Percentiles rank a stretch among this genome's conserved stretches.
Conservation (phyloP, 306 rosid species). For the Styphnolobium japonicum region DNA sequence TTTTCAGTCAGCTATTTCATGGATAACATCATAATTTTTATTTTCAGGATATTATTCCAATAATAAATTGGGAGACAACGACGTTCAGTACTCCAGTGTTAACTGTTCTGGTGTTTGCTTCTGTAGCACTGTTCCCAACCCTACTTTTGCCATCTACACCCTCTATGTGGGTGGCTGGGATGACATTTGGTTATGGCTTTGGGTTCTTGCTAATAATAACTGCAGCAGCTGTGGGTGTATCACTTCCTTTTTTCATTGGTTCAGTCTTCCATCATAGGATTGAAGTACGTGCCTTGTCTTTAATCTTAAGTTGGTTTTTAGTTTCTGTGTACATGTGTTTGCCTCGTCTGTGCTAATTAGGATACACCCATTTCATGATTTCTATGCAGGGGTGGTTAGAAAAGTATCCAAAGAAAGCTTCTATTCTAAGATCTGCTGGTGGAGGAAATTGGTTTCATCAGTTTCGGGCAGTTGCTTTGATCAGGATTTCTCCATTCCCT, state of each 20-base stretch:
- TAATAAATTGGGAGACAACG: constrained; percentile 73
- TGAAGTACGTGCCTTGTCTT: constrained; percentile 52
- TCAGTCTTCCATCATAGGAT: constrained; percentile 69
- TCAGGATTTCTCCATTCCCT: constrained; percentile 96
- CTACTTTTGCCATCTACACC: constrained; percentile 85
- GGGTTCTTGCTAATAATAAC: constrained; percentile 82
- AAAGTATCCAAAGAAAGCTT: constrained; percentile 86
- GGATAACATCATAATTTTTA: neutral
- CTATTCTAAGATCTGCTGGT: constrained; percentile 84
- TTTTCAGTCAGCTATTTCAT: neutral
- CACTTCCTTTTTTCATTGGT: constrained; percentile 90
- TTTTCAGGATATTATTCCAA: constrained; percentile 83
- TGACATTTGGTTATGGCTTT: constrained; percentile 93
- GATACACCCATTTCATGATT: neutral
- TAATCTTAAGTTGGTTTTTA: neutral
- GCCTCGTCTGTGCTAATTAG: neutral
- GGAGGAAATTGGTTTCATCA: constrained; percentile 95
- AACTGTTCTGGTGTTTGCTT: constrained; percentile 66
- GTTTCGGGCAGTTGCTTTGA: constrained; percentile 83
- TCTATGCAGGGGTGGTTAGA: constrained; percentile 88
- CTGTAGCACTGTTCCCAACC: constrained; percentile 85
- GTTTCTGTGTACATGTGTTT: constrained; percentile 6
- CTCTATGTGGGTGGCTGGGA: constrained; percentile 98
- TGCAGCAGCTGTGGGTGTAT: constrained; percentile 74
- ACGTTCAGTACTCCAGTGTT: constrained; percentile 80